Evolutionary conservation across 495 filamentous ascomycete species (phyloP), one percentile per base, ranked within the genome.

Genomic region (Baudoinia panamericana): DNA sequence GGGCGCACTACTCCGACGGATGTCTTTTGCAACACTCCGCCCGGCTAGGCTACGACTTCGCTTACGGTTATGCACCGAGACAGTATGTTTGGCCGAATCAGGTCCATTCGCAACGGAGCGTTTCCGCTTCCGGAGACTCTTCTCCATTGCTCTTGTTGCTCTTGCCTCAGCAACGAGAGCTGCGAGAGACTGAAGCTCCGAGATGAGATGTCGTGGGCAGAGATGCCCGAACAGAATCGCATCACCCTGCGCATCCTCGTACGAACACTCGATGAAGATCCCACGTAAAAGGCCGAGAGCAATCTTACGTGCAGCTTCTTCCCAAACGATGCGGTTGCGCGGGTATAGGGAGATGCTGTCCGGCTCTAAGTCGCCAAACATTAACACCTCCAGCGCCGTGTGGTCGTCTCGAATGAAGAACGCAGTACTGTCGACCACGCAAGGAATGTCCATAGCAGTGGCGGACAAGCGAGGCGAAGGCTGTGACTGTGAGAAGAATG

Each of bases 181-280:
- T 0, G 84, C 90, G 0, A 97, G 67, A 0, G 65, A 69, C 31
- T 63, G 67, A 51, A 97, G 64, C 56, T 97, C 90, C 18, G 74
- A 66, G 29, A 80, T 70, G 3, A 97, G 61, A 55, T 84, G 86
- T 4, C 78, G 69, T 0, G 90, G 88, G 5, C 79, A 76, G 2
- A 97, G 69, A 53, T 97, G 90, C 1, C 90, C 90, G 54, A 81
- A 97, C 2, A 97, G 69, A 6, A 70, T 69, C 20, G 76, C 72
- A 37, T 87, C 80, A 12, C 75, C 66, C 46, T 81, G 76, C 6
- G 67, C 68, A 52, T 93, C 76, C 46, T 80, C 81, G 56, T 84
- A 97, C 22, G 81, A 88, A 56, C 90, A 96, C 66, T 97, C 90
- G 51, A 97, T 94, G 54, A 95, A 84, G 5, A 97, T 78, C 8